Evolutionary conservation across 139 green algal genomes (phyloP).

Genomic region (Coccomyxa sp.): DNA sequence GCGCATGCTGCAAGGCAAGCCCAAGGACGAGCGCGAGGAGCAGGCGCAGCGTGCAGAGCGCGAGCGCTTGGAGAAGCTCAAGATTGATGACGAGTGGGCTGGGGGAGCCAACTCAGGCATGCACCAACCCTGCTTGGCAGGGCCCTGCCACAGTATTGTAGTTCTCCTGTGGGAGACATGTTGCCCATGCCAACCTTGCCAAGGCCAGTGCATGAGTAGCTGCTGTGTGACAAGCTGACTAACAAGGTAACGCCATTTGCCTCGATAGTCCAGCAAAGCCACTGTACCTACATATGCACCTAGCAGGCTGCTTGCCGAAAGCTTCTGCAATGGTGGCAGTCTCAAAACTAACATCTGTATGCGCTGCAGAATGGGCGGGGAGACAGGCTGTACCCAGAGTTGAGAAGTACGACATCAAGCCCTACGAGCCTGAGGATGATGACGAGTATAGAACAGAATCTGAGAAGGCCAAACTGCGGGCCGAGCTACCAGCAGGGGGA

Average conservation of each 20-base stretch:
- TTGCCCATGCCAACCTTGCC: background rate
- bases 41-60: background rate
- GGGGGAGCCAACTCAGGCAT: too few species aligned
- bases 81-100: background rate
- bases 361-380: background rate
- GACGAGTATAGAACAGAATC: constrained; percentile 9
- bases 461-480: background rate
- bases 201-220: background rate
- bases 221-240: background rate
- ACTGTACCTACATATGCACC: background rate
- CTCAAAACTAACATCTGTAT: background rate
- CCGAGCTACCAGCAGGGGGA: background rate
- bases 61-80: background rate
- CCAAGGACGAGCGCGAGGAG: background rate
- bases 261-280: background rate
- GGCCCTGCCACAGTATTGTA: background rate
- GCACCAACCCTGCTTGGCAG: background rate
- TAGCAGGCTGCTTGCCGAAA: background rate
- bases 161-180: background rate
- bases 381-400: background rate
- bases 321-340: background rate
- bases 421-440: constrained; percentile 8
- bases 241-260: background rate
- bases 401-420: constrained; percentile 3
- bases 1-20: background rate